These are phyloP conservation scores for Trichosanthes truncata DNA, from an alignment of 306 rosid genomes.

Conservation along the genomic window DNA sequence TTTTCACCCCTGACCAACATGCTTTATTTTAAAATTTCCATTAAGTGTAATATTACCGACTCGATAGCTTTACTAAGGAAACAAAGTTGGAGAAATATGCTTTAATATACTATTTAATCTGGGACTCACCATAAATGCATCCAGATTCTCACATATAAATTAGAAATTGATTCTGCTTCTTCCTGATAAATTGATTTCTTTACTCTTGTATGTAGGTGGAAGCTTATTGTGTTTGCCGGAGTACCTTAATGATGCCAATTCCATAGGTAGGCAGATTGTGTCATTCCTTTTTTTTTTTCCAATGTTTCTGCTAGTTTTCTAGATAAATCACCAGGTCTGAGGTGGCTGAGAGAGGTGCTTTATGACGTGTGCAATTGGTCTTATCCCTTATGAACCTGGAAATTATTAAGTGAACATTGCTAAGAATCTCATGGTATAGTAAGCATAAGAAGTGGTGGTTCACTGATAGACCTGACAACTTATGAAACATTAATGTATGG, in stretches of 20 bases:
- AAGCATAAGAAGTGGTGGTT: not conserved
- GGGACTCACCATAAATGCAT: not conserved
- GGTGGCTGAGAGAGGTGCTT: not conserved
- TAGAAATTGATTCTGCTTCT: not conserved
- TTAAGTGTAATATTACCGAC: not conserved
- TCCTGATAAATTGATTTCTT: not conserved
- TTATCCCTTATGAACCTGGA: not conserved
- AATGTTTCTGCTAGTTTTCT: not conserved
- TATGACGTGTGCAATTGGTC: not conserved
- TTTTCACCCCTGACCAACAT: not conserved
- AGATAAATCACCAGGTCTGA: not conserved
- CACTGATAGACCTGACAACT: not conserved
- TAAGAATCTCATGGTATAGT: not conserved
- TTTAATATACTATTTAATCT: not conserved
- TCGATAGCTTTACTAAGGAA: not conserved
- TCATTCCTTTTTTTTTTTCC: slow-evolving; percentile 12
- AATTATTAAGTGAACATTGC: not conserved
- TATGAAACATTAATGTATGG: not conserved
- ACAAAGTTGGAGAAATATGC: not conserved
- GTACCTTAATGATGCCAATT: slow-evolving; percentile 25
- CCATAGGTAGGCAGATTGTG: slow-evolving; percentile 31
- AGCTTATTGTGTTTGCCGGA: slow-evolving; percentile 40
- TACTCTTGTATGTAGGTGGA: slow-evolving; percentile 21
- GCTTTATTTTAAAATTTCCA: not conserved
- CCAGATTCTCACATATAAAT: not conserved